A percentile compares a stretch with the other conserved stretches of the same genome.
Evolutionary conservation across 2,329 filamentous ascomycete species (phyloP).

Genomic region (Ramularia endophylla): DNA sequence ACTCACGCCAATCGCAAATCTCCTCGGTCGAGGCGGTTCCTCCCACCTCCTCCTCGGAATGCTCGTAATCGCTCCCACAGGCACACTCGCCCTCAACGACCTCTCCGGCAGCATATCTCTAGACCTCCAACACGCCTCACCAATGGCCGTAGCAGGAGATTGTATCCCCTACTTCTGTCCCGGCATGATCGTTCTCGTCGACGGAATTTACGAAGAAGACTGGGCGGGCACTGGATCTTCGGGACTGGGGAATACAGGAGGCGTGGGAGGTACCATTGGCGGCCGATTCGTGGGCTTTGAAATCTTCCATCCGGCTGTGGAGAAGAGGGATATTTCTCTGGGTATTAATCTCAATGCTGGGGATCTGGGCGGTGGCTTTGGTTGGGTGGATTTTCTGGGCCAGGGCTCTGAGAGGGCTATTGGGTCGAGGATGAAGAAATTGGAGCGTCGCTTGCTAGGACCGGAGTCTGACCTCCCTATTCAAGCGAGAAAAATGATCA

Average conservation of each 20-base stretch:
- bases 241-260: constrained; percentile 60
- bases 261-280: constrained; percentile 85
- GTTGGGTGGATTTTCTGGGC: constrained; percentile 95
- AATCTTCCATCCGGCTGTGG: constrained; percentile 84
- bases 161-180: constrained; percentile 81
- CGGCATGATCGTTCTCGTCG: constrained; percentile 92
- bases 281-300: constrained; percentile 87
- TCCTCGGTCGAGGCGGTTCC: constrained; percentile 72
- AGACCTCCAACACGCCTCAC: constrained; percentile 72
- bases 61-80: constrained; percentile 72
- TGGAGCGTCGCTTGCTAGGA: constrained; percentile 63
- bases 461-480: constrained; percentile 21
- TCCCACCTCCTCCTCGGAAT: constrained; percentile 84
- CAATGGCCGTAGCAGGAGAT: constrained; percentile 58
- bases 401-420: constrained; percentile 82
- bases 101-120: constrained; percentile 81
- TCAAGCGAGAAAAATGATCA: constrained; percentile 51
- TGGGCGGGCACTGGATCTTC: constrained; percentile 61
- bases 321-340: constrained; percentile 72
- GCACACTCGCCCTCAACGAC: constrained; percentile 76
- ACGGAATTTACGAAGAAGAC: constrained; percentile 95
- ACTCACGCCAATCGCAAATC: constrained; percentile 75
- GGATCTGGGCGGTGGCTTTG: constrained; percentile 74
- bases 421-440: constrained; percentile 72
- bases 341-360: constrained; percentile 50